Evolutionary conservation across 192 early-diverging fungal genomes (phyloP), one percentile per base, ranked within the genome.

Genomic region (Coemansia sp.): DNA sequence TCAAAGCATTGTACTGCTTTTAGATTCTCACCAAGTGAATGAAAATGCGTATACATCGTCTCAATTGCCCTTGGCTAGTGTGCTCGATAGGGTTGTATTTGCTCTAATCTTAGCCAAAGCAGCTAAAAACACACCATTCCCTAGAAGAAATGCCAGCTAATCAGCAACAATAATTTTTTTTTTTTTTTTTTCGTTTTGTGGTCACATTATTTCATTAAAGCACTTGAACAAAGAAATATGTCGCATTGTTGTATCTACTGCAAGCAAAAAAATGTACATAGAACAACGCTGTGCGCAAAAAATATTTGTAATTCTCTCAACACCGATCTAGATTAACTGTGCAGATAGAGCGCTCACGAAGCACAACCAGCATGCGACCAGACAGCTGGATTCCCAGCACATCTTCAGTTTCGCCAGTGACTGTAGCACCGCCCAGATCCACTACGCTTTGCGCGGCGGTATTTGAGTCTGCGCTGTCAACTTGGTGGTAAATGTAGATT

Each of bases 401-500:
- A 50, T 83, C 80, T 0, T 50, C 61, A 41, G 58, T 70, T 39
- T 62, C 60, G 34, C 60, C 60, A 22, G 60, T n/a, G 60, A 53
- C 69, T 8, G 71, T 60, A 11, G 46, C 70, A 29, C 15, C 31
- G 41, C 77, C 77, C 6, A 84, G 47, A 44, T 84, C 82, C 10
- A 84, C 62, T 10, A 84, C 60, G 44, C 76, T 84, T 36, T 84
- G 82, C 3, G 44, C 78, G 10, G 81, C 81, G 0, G 63, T 44
- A 11, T 55, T n/a, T 2, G 65, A 72, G 9, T 41, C 47, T 0
- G 44, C 13, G 20, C 34, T 41, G 1, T 31, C 11, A 24, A 20
- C 61, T 62, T 78, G 82, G 46, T 74, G 82, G 16, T 84, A 84
- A 11, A 84, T 64, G 64, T 80, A 84, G 36, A 84, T 49, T 9